These are phyloP conservation scores for Durio zibethinus DNA, from an alignment of 345 rosid genomes.

Conservation along the genomic window DNA sequence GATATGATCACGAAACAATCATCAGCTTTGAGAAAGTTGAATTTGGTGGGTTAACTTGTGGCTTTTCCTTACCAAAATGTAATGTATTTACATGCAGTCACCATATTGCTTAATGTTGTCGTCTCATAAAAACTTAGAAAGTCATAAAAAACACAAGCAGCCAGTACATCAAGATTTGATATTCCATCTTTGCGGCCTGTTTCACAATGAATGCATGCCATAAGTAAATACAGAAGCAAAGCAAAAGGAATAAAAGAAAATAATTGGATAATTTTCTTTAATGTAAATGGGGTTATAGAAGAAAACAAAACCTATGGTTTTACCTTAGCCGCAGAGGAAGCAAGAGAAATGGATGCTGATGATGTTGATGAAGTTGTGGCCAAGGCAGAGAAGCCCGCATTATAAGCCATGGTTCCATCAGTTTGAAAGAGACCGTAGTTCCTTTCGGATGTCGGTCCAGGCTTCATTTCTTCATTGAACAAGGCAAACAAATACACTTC, in stretches of 20 bases:
- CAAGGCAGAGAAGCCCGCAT: slow-evolving; percentile 69
- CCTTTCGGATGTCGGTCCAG: slow-evolving; percentile 89
- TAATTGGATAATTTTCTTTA: neutral
- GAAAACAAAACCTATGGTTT: slow-evolving; percentile 19
- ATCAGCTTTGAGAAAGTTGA: slow-evolving; percentile 10
- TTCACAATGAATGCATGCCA: slow-evolving; percentile 31
- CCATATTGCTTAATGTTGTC: slow-evolving; percentile 41
- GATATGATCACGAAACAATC: neutral
- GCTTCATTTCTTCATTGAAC: slow-evolving; percentile 88
- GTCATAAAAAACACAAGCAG: slow-evolving; percentile 63
- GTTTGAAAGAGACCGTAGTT: slow-evolving; percentile 89
- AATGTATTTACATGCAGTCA: slow-evolving; percentile 39
- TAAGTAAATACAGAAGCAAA: slow-evolving; percentile 20
- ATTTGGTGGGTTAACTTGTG: slow-evolving; percentile 25
- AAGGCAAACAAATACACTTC: slow-evolving; percentile 86
- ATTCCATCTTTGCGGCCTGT: slow-evolving; percentile 64
- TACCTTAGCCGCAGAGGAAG: slow-evolving; percentile 82
- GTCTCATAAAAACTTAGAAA: slow-evolving; percentile 58
- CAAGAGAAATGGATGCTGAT: slow-evolving; percentile 56
- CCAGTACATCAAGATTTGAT: slow-evolving; percentile 58
- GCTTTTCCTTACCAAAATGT: slow-evolving; percentile 23
- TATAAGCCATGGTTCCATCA: slow-evolving; percentile 81
- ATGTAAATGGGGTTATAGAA: neutral
- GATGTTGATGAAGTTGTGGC: slow-evolving; percentile 48
- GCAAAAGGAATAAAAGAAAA: neutral